Evolutionary conservation across 345 rosid genomes (phyloP), one percentile per base, ranked within the genome.

Genomic region (Linum lewisii): DNA sequence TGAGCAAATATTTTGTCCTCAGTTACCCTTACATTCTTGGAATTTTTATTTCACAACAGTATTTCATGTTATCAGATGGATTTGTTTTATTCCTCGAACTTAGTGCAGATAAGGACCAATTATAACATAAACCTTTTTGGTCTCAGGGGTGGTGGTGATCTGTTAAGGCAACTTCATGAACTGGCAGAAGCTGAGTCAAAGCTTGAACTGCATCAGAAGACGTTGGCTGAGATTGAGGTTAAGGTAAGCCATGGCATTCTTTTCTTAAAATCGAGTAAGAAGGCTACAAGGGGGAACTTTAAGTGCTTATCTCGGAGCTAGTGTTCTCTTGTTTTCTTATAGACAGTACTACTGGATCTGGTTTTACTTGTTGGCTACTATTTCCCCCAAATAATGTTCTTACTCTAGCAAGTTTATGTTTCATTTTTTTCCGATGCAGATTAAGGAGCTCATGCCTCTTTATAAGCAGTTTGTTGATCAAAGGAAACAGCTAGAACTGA

Each of bases 61-160:
- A 26, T 68, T 57, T 57, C 37, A n/a, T 21, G 51, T 61, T 26
- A 19, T 57, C 47, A 56, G 5, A 1, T 49, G 24, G n/a, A 36
- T 42, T 54, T 32, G 14, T 54, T 23, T 22, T 24, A 15, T 62
- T 38, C 24, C 11, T n/a, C 19, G 7, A 51, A 54, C 24, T 36
- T 22, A 37, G 32, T 19, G 54, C 22, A 44, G 19, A 15, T 42
- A 47, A 10, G 15, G 21, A 57, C 22, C 15, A 29, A 52, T 23
- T 67, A 38, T 38, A 37, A 56, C 32, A 10, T 64, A 60, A 7
- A 60, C 44, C 19, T 55, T 69, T 58, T 61, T 36, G 47, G 59
- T 50, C 67, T 45, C 80, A 88, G 96, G 79, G 95, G 90, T 59
- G 95, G 95, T 29, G 90, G 95, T 71, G 84, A 82, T 69, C 68